Base-by-base conservation (phyloP, 2,329 filamentous ascomycete species). In the Aureobasidium sp. region DNA sequence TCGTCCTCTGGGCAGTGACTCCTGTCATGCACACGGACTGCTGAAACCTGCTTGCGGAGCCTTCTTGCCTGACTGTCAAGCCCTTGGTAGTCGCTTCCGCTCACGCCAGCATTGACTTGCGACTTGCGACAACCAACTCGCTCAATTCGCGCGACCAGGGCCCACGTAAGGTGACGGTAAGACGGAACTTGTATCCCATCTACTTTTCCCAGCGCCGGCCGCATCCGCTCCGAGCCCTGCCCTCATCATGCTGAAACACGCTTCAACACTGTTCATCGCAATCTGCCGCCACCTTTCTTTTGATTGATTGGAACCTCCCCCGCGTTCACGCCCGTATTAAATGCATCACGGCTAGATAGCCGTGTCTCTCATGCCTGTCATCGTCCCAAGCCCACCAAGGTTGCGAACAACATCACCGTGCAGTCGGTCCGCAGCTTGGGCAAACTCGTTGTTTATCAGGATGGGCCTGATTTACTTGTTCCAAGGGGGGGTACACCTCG, bases 231-330 rank as follows among this genome's bases (percentile, higher is more conserved):
- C 54, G 31, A 39, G 42, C 42, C 54, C 54, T 58, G 42, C 42
- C 54, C 54, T 58, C 39, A 22, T 14, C 35, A 33, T 39, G 42
- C 54, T 58, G 54, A 58, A 58, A 58, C 50, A 54, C 42, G 42
- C 17, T 48, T 29, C 24, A 31, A 48, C 42, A 48, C 29, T 29
- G 54, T 58, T 42, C 54, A 58, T 58, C 54, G 31, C 19, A 58
- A 58, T 58, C 54, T 58, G 54, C 54, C 54, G 42, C 42, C 22
- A 27, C 29, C 27, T 8, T 40, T 37, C 27, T 29, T 50, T 58
- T 58, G 54, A 47, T 58, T 58, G 54, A 47, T 58, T 58, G 42
- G 31, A n/a, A 58, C 19, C 54, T 58, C 42, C 54, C 54, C 54
- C 54, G 42, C 54, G 31, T 48, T 48, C 42, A 48, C 39, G 31